Percentiles rank a stretch among this genome's conserved stretches.
Evolutionary conservation across 208 protist genomes (phyloP).

Genomic region (Trypanosoma lewisi): DNA sequence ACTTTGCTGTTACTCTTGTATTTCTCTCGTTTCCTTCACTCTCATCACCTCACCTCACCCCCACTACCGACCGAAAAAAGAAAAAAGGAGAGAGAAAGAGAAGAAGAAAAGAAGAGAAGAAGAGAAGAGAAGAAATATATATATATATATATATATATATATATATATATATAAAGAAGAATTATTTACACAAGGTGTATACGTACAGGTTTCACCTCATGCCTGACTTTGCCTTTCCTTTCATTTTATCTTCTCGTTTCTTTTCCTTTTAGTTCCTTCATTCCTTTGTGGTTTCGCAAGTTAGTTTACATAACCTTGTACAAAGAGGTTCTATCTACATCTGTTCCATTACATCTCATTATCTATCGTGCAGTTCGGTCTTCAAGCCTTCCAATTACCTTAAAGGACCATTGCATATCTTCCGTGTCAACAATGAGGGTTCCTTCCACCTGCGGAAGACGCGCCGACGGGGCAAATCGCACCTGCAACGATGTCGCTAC

Average conservation of each 20-base stretch:
- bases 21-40: background rate
- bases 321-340: conserved; percentile 1
- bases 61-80: background rate
- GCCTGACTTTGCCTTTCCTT: too few species aligned
- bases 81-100: too few species aligned
- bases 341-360: background rate
- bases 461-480: conserved; percentile 53
- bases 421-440: conserved; percentile 89
- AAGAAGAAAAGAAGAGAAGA: too few species aligned
- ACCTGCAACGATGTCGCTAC: conserved; percentile 54
- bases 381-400: conserved; percentile 67
- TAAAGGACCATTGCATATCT: conserved; percentile 92
- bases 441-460: conserved; percentile 75
- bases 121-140: too few species aligned
- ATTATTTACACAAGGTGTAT: too few species aligned
- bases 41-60: too few species aligned
- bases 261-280: background rate
- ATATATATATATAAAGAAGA: too few species aligned
- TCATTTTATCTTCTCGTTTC: too few species aligned
- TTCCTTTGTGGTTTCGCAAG: background rate
- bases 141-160: too few species aligned
- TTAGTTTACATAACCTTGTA: too few species aligned
- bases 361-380: conserved; percentile 11
- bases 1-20: conserved; percentile 1
- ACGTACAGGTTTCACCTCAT: too few species aligned